These are phyloP conservation scores for Plasmodium reichenowi DNA, from an alignment of 169 alveolate species.

Conservation along the genomic window DNA sequence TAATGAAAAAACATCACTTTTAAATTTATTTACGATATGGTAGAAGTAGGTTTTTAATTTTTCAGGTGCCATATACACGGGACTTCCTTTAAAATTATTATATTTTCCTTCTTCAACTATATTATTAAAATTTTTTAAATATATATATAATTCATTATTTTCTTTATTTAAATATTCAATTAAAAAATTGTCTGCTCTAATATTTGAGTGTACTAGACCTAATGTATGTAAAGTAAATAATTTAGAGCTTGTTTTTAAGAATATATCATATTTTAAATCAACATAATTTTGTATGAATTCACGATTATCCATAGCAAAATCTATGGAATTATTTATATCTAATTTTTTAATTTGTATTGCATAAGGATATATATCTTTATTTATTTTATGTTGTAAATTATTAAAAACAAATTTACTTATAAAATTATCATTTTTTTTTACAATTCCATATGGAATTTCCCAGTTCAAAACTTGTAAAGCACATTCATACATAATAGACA, in stretches of 20 bases:
- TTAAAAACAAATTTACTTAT: slow-evolving; percentile 22
- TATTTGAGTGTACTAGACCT: slow-evolving; percentile 50
- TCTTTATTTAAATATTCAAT: slow-evolving; percentile 3
- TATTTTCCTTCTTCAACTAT: slow-evolving; percentile 48
- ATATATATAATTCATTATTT: slow-evolving; percentile 1
- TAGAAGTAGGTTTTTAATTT: slow-evolving; percentile 36
- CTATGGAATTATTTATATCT: slow-evolving; percentile 16
- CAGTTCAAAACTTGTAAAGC: slow-evolving; percentile 44
- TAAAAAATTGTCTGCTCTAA: slow-evolving; percentile 43
- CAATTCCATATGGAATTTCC: slow-evolving; percentile 52
- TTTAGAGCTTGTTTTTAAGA: slow-evolving; percentile 31
- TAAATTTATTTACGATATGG: slow-evolving; percentile 21
- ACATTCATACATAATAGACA: slow-evolving; percentile 34
- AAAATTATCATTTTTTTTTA: slow-evolving; percentile 38
- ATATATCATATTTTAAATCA: slow-evolving; percentile 41
- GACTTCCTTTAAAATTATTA: slow-evolving; percentile 47
- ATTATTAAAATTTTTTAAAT: slow-evolving; percentile 19
- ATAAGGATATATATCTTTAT: slow-evolving; percentile 22
- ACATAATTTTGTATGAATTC: slow-evolving; percentile 1
- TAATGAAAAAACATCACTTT: slow-evolving; percentile 61
- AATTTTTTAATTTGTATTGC: slow-evolving; percentile 30
- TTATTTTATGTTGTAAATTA: slow-evolving; percentile 8
- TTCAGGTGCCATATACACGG: slow-evolving; percentile 47
- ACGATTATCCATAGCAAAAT: slow-evolving; percentile 20
- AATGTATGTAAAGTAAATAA: slow-evolving; percentile 34